Evolutionary conservation across 768 basidiomycete species (phyloP).

Genomic region (Leccinum incarnatum): DNA sequence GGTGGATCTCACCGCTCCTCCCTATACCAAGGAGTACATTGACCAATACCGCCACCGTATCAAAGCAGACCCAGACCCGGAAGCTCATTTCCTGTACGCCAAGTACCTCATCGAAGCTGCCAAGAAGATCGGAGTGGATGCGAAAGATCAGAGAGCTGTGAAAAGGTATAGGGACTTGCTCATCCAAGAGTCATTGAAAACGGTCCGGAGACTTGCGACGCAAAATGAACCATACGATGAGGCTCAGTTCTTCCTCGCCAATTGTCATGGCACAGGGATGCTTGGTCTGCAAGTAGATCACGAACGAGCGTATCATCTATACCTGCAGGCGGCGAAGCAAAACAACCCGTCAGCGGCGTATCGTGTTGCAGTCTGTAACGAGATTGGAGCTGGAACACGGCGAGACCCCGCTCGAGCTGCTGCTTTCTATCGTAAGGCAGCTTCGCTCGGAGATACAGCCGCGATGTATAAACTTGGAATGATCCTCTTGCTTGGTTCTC

Average conservation of each 20-base stretch:
- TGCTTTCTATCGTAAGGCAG: conserved; percentile 95
- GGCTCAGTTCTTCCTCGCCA: conserved; percentile 97
- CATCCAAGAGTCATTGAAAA: conserved; percentile 86
- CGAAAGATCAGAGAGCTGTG: conserved; percentile 76
- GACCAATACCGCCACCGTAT: conserved; percentile 97
- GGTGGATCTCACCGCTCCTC: conserved; percentile 76
- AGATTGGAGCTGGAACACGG: conserved; percentile 94
- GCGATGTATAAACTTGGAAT: conserved; percentile 99
- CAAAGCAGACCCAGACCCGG: conserved; percentile 96
- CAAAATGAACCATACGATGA: conserved; percentile 91
- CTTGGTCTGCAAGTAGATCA: conserved; percentile 97
- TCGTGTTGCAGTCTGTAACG: conserved; percentile 97
- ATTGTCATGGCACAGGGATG: conserved; percentile 93
- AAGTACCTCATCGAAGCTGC: conserved; percentile 99
- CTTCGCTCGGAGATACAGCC: conserved; percentile 92
- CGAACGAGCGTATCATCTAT: conserved; percentile 95
- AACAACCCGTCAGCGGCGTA: conserved; percentile 95
- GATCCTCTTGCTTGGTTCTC: conserved; percentile 82
- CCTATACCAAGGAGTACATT: conserved; percentile 94
- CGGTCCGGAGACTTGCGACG: conserved; percentile 88
- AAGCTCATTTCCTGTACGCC: conserved; percentile 96
- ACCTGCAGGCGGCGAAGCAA: conserved; percentile 95
- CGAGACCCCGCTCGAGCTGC: conserved; percentile 86
- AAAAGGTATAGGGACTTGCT: conserved; percentile 90
- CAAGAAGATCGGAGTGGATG: conserved; percentile 75